Percentiles rank a stretch among this genome's conserved stretches.
phyloP scores from a whole-genome alignment of 768 basidiomycete species.

The Auricularia sp. region DNA sequence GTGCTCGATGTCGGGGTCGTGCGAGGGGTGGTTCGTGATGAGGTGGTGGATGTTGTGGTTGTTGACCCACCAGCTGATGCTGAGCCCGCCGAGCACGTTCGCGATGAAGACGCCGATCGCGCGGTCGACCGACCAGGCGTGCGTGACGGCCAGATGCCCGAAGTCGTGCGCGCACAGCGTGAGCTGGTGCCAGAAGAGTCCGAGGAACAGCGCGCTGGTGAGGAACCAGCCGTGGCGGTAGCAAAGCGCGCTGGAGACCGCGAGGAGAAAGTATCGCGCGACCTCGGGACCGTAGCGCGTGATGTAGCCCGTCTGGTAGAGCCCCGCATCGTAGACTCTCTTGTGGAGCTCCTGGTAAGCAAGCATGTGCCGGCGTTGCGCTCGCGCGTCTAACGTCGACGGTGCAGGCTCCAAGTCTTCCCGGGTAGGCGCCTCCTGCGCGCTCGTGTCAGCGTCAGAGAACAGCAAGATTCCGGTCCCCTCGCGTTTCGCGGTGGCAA shows the following conservation, averaged over 20 bases:
- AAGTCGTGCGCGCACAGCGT: constrained; percentile 89
- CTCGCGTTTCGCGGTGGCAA: constrained; percentile 38
- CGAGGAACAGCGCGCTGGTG: constrained; percentile 69
- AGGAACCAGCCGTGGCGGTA: constrained; percentile 60
- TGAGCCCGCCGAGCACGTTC: constrained; percentile 83
- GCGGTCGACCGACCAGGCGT: constrained; percentile 73
- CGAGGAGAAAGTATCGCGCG: constrained; percentile 64
- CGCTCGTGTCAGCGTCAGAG: neutral
- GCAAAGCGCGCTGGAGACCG: constrained; percentile 42
- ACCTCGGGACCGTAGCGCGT: constrained; percentile 89
- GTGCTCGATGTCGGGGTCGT: constrained; percentile 81
- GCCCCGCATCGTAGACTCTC: constrained; percentile 68
- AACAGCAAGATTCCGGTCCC: constrained; percentile 56
- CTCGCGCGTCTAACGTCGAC: constrained; percentile 42
- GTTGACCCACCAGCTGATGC: constrained; percentile 86
- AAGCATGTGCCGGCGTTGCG: constrained; percentile 57
- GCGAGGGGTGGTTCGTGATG: constrained; percentile 91
- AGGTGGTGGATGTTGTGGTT: constrained; percentile 96
- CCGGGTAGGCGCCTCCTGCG: constrained; percentile 25
- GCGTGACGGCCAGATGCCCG: constrained; percentile 90
- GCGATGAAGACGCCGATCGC: constrained; percentile 71
- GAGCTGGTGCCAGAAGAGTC: constrained; percentile 85
- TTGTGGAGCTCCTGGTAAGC: constrained; percentile 76
- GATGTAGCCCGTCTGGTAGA: constrained; percentile 76
- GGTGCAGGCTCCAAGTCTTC: constrained; percentile 41